Percentiles rank a stretch among this genome's conserved stretches.
phyloP scores from a whole-genome alignment of 2,329 filamentous ascomycete species.

The Neofusicoccum laricinum region DNA sequence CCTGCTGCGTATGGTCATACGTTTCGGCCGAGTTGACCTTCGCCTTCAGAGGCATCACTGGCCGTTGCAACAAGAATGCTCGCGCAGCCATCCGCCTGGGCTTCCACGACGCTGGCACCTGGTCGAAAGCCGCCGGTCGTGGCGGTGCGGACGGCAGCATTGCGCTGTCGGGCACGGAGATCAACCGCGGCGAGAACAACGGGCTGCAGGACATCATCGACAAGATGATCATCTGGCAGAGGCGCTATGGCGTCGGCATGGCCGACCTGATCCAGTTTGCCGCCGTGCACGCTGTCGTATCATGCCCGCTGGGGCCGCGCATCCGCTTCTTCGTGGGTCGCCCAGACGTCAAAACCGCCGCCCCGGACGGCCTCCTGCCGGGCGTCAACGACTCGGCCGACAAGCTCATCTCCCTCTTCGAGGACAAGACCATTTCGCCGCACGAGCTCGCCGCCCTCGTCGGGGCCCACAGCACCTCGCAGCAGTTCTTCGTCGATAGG shows the following conservation, averaged over 20 bases:
- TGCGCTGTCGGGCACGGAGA: conserved; percentile 36
- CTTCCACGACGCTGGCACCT: conserved; percentile 35
- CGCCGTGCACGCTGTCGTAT: conserved; percentile 23
- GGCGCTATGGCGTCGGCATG: conserved; percentile 45
- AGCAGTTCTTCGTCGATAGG: conserved; percentile 47
- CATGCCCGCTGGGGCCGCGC: conserved; percentile 53
- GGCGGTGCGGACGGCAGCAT: conserved; percentile 44
- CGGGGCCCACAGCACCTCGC: conserved; percentile 52
- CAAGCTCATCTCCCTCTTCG: conserved; percentile 47
- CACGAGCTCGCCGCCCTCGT: conserved; percentile 53
- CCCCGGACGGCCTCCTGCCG: conserved; percentile 47
- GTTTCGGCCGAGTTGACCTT: conserved; percentile 30
- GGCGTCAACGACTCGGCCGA: conserved; percentile 40
- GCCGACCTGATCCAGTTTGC: conserved; percentile 56
- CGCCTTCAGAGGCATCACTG: conserved; percentile 24
- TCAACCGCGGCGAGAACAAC: conserved; percentile 40
- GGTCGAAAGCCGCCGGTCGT: conserved; percentile 31
- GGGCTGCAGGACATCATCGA: conserved; percentile 45
- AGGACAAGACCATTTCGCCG: conserved; percentile 50
- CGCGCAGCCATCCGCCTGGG: conserved; percentile 30
- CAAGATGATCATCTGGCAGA: conserved; percentile 38
- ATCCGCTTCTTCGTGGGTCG: conserved; percentile 53
- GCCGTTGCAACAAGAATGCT: conserved; percentile 28
- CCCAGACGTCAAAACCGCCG: conserved; percentile 40
- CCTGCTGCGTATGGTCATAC: conserved; percentile 35